Evolutionary conservation across 169 alveolate species (phyloP).

Genomic region (Eimeria praecox): DNA sequence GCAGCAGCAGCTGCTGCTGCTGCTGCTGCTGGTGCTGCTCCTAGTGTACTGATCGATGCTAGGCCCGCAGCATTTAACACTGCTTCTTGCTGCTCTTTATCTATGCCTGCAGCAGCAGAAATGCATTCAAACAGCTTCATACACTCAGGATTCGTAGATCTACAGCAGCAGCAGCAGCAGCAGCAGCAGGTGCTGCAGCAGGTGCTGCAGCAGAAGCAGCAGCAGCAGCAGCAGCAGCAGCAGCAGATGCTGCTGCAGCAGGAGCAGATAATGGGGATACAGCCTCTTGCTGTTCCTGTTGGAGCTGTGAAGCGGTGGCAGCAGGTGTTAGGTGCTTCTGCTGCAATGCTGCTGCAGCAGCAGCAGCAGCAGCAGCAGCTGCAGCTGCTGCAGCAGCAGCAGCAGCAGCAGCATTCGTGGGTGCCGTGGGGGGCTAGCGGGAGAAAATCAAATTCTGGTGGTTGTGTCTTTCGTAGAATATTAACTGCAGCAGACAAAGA

Average conservation of each 20-base stretch:
- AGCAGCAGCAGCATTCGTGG: not conserved
- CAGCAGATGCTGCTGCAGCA: conserved; percentile 1
- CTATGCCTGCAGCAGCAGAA: not conserved
- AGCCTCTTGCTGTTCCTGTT: not conserved
- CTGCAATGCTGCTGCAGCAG: not conserved
- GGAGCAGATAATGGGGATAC: not conserved
- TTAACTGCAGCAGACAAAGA: not conserved
- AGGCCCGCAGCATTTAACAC: not conserved
- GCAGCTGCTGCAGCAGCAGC: not conserved
- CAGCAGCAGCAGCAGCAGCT: not conserved
- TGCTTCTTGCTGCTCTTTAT: not conserved
- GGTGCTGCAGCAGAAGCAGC: not conserved
- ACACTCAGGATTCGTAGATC: not conserved
- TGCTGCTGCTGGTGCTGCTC: too few relatives aligned
- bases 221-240: conserved; percentile 23
- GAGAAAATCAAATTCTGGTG: too few relatives aligned
- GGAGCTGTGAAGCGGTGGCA: not conserved
- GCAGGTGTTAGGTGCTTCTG: not conserved
- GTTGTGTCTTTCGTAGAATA: not conserved
- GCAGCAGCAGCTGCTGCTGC: conserved; percentile 29
- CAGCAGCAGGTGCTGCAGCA: not conserved
- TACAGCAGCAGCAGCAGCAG: not conserved
- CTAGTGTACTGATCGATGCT: not conserved
- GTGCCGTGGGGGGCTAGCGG: not conserved
- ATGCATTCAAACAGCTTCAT: not conserved